Evolutionary conservation across 441 rosid genomes (phyloP).

Genomic region (Populus tomentosa): DNA sequence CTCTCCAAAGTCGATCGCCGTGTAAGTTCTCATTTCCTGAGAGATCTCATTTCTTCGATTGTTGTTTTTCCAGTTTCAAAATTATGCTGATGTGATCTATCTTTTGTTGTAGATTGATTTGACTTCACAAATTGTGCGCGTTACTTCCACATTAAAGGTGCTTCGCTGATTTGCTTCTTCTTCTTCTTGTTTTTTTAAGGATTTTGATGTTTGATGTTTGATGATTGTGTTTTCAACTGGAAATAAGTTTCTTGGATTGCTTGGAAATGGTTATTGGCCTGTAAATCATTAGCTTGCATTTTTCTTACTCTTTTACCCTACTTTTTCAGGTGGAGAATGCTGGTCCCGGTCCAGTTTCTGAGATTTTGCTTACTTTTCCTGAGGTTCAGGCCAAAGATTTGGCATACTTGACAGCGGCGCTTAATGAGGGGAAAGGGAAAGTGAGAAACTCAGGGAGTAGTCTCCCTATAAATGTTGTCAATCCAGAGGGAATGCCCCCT

Average conservation of each 20-base stretch:
- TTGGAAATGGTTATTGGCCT: background rate
- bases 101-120: constrained; percentile 69
- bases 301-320: background rate
- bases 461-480: constrained; percentile 45
- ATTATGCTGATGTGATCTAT: background rate
- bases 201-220: background rate
- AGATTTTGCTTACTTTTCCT: constrained; percentile 66
- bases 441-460: constrained; percentile 33
- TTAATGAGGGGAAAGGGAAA: constrained; percentile 66
- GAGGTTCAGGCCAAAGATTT: constrained; percentile 62
- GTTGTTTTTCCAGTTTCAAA: background rate
- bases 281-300: background rate
- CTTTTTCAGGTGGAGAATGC: constrained; percentile 57
- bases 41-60: background rate
- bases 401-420: constrained; percentile 54
- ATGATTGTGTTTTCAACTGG: background rate
- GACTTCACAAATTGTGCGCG: constrained; percentile 72
- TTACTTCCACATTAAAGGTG: constrained; percentile 70
- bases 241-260: background rate
- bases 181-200: background rate
- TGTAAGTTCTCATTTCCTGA: constrained; percentile 38
- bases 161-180: background rate
- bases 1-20: constrained; percentile 88
- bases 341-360: constrained; percentile 60
- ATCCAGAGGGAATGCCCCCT: constrained; percentile 55